These are phyloP conservation scores for Penicillium simplicissimum DNA, from an alignment of 495 filamentous ascomycete genomes.

Conservation along the genomic window DNA sequence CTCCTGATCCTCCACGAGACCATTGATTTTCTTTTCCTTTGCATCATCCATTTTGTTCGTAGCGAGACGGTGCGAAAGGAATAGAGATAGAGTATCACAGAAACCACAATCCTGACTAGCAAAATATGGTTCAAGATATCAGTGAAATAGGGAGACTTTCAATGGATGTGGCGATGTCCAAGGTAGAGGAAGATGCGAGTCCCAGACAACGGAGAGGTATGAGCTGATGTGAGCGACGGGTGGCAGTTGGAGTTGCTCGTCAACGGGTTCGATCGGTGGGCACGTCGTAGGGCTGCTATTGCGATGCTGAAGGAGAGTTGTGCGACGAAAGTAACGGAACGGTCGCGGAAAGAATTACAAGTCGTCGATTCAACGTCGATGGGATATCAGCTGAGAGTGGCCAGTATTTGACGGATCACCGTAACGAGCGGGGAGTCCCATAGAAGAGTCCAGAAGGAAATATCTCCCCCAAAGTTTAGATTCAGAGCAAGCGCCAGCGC, in stretches of 20 bases:
- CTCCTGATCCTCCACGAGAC: slow-evolving; percentile 35
- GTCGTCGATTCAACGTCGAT: not conserved
- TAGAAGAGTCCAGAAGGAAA: not conserved
- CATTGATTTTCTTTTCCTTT: slow-evolving; percentile 19
- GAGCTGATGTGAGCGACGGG: not conserved
- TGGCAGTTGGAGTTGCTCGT: not conserved
- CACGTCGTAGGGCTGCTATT: not conserved
- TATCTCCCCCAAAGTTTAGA: no score
- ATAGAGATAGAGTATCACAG: not conserved
- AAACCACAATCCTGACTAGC: not conserved
- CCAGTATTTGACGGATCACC: not conserved
- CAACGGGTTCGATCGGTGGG: not conserved
- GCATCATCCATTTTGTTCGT: slow-evolving; percentile 13
- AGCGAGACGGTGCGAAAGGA: not conserved
- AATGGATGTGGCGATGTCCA: not conserved
- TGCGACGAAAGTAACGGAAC: not conserved
- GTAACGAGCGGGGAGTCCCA: not conserved
- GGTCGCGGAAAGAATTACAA: not conserved
- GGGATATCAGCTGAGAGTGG: not conserved
- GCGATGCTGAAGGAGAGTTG: not conserved
- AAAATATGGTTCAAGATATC: not conserved
- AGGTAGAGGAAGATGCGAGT: not conserved
- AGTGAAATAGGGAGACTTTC: not conserved
- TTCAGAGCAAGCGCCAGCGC: not conserved
- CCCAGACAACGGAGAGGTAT: not conserved